Conservation (phyloP, 805 yeast genomes). For the Myxozyma lipomycoides region DNA sequence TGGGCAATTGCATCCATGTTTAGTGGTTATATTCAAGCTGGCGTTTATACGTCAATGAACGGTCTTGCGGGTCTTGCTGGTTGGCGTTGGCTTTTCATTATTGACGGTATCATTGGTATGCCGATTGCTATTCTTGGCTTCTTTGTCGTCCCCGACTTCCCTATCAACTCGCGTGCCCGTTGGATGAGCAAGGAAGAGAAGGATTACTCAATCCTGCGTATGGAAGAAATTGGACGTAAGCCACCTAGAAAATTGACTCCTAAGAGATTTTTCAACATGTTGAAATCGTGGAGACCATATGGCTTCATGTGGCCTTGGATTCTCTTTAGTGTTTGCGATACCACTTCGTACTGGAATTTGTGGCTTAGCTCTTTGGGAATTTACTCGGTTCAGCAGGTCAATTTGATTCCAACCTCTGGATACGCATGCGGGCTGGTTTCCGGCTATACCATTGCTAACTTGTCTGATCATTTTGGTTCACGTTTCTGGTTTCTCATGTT, state of each 20-base stretch:
- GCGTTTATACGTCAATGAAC: slow-evolving; percentile 46
- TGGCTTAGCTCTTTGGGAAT: slow-evolving; percentile 34
- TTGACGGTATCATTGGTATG: slow-evolving; percentile 23
- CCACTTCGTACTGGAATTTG: slow-evolving; percentile 32
- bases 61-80: slow-evolving; percentile 55
- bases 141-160: slow-evolving; percentile 61
- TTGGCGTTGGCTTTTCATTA: slow-evolving; percentile 46
- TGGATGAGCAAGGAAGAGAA: slow-evolving; percentile 41
- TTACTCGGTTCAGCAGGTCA: slow-evolving; percentile 33
- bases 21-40: slow-evolving; percentile 59
- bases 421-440: slow-evolving; percentile 35
- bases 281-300: slow-evolving; percentile 15
- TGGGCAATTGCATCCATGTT: slow-evolving; percentile 61
- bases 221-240: slow-evolving; percentile 15
- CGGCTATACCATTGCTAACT: slow-evolving; percentile 32
- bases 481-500: slow-evolving; percentile 32
- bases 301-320: slow-evolving; percentile 14
- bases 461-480: slow-evolving; percentile 34
- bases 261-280: slow-evolving; percentile 1
- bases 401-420: slow-evolving; percentile 39
- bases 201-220: slow-evolving; percentile 13
- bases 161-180: slow-evolving; percentile 46
- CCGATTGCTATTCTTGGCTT: slow-evolving; percentile 21
- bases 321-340: slow-evolving; percentile 11
- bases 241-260: slow-evolving; percentile 15